Base-by-base conservation (phyloP, 2,329 filamentous ascomycete genomes). In the Exophiala oligosperma region DNA sequence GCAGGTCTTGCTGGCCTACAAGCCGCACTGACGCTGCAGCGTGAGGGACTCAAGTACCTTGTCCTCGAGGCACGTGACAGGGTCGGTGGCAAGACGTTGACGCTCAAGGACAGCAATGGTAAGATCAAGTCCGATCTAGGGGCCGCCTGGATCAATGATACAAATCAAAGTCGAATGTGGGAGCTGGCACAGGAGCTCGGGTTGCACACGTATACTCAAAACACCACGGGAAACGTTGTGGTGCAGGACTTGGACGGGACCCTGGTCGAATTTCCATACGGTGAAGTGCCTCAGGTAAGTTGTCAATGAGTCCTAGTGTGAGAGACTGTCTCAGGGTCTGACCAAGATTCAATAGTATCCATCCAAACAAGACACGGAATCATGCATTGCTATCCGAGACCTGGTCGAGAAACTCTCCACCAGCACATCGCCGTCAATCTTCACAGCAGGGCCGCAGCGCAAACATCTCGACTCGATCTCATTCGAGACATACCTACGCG, bases 11-110 rank as follows among this genome's bases (percentile, higher is more conserved):
- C 69, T 17, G 74, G 72, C 17, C 71, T 76, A 8, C 61, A 70
- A 23, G 75, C 77, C 0, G 76, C 76, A 0, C 49, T 68, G 6
- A 64, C 69, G 1, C 59, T 79, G 2, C 66, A 72, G 3, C 51
- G 66, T 1, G 71, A 72, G 0, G 76, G 76, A 1, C 66, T 78
- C 4, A 73, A 72, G 0, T 70, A 72, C n/a, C 56, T 77, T 0
- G 72, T 84, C 0, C 68, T 84, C 1, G 81, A 84, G 62, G 80
- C 80, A 1, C 71, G 76, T 3, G 72, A 80, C 41, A 74, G 78
- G 0, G 77, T 83, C 0, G 81, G 81, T 0, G 81, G 81, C 5
- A 84, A 83, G 68, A 81, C 78, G 0, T 79, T 73, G 69, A 78
- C 73, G 2, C 24, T 64, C 24, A 61, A 58, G 24, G 55, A 57